Base-by-base conservation (phyloP, 108 stramenopile species). In the Cylindrotheca closterium region DNA sequence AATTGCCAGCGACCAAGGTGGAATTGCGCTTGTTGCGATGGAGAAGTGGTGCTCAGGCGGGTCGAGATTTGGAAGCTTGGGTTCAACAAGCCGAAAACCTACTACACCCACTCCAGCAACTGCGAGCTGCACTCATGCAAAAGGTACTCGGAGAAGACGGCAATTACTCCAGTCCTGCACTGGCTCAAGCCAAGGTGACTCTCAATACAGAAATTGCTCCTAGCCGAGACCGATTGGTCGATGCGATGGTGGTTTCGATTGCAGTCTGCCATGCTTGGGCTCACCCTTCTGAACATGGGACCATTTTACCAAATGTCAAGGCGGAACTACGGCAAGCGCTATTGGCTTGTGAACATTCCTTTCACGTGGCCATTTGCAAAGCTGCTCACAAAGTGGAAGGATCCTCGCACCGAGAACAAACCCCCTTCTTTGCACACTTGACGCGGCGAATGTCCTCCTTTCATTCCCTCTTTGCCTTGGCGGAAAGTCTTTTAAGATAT, bases 401-500 rank as follows among this genome's bases (percentile, higher is more conserved):
- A 42, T 42, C 37, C 22, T 29, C 18, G 3, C 55, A 24, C n/a
- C 24, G 28, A 18, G 15, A 17, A 23, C 25, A 56, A 18, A 60
- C 59, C 5, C 31, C 56, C 8, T 52, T 71, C n/a, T 26, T 52
- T 31, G 64, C 63, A 4, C 46, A 65, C 24, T 70, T 59, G 19
- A 28, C 55, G 4, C 24, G 55, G 25, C 55, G 55, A 23, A 56
- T 56, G 27, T 58, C 62, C 28, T 55, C 70, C 18, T 30, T 65
- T 46, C 51, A 65, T 42, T 68, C 69, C 30, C 63, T 76, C 4
- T 26, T 51, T 51, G 75, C 69, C 55, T 4, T 46, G 28, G 57
- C 64, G 12, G 4, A 33, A n/a, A 48, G 18, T 30, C 18, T 58
- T 18, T 22, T 10, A 0, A 53, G 63, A n/a, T 61, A 28, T 30